Evolutionary conservation across 2,329 filamentous ascomycete genomes (phyloP).

Genomic region (Malbranchea cinnamomea): DNA sequence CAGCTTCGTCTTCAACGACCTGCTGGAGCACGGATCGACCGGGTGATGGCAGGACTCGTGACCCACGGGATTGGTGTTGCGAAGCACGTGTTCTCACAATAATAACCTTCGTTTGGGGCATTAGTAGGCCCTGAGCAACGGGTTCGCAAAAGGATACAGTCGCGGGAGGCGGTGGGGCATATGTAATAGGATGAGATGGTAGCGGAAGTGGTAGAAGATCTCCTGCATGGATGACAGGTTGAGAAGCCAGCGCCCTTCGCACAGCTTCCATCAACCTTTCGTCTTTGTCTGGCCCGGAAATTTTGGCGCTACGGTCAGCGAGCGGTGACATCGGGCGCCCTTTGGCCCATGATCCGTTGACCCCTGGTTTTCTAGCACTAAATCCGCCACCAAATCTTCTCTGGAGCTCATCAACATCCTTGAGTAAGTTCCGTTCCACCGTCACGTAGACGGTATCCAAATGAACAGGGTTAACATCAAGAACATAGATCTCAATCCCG

Average conservation of each 20-base stretch:
- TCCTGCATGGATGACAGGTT: conserved; percentile 67
- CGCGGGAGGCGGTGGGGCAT: conserved; percentile 68
- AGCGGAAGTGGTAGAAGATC: conserved; percentile 68
- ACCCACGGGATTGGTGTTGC: conserved; percentile 12
- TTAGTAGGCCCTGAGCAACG: conserved; percentile 71
- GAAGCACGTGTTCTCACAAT: conserved; percentile 42
- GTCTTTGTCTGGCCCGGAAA: conserved; percentile 29
- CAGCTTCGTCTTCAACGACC: conserved; percentile 45
- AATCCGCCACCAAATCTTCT: conserved; percentile 62
- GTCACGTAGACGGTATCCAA: conserved; percentile 79
- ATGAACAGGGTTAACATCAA: conserved; percentile 65
- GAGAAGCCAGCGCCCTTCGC: conserved; percentile 55
- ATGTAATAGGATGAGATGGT: conserved; percentile 69
- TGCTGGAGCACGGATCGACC: conserved; percentile 43
- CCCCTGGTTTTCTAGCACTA: conserved; percentile 17
- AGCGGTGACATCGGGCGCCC: conserved; percentile 14
- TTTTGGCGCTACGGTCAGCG: conserved; percentile 16
- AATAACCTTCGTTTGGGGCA: conserved; percentile 67
- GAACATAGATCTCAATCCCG: conserved; percentile 67
- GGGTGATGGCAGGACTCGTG: conserved; percentile 27
- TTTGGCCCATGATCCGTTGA: conserved; percentile 27
- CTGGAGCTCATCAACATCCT: conserved; percentile 68
- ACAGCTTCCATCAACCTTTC: conserved; percentile 51
- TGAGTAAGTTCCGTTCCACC: conserved; percentile 65
- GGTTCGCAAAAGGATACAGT: conserved; percentile 90